Base-by-base conservation (phyloP, 495 filamentous ascomycete genomes). In the Bathelium albidoporum region DNA sequence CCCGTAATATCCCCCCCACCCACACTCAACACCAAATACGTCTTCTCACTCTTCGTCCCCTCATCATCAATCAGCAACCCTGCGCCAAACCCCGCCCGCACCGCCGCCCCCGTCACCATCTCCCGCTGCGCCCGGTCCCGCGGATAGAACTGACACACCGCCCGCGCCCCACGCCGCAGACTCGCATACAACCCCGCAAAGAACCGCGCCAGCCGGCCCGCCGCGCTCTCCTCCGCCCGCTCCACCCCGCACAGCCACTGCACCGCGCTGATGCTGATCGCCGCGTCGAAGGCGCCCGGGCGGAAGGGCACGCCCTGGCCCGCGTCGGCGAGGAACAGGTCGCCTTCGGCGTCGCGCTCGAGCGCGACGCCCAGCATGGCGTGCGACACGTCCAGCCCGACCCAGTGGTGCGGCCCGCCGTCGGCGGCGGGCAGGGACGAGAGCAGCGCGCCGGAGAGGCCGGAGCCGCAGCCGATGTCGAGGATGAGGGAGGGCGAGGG, bases 161-260 rank as follows among this genome's bases (percentile, higher is more conserved):
- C 94, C 44, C 89, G 83, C 26, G 92, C 94, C 11, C 94, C 94
- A 3, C 95, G 80, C 63, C 87, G 82, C 62, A 98, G 74, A 73
- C 84, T 87, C 24, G 88, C 84, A 74, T 96, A 97, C 7, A 98
- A 77, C n/a, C 89, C 89, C 64, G 90, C 87, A 69, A 98, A 98
- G 67, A 98, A 98, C 32, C 94, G 80, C 32, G 81, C 78, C 53
- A 98, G 71, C 18, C 95, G 80, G 10, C 87, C 87, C 29, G 87
- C 80, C 0, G 90, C 83, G 11, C 82, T 87, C 10, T 93, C 91
- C 20, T 95, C 89, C 69, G 83, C 87, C 60, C 83, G 86, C 71
- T 97, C 95, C 20, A 91, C 94, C 76, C 96, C 97, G 74, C 94
- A 98, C 4, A 98, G 81, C 94, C 94, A 98, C 73, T 98, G 94